Evolutionary conservation across 441 rosid species (phyloP).

Genomic region (Adansonia gregorii): DNA sequence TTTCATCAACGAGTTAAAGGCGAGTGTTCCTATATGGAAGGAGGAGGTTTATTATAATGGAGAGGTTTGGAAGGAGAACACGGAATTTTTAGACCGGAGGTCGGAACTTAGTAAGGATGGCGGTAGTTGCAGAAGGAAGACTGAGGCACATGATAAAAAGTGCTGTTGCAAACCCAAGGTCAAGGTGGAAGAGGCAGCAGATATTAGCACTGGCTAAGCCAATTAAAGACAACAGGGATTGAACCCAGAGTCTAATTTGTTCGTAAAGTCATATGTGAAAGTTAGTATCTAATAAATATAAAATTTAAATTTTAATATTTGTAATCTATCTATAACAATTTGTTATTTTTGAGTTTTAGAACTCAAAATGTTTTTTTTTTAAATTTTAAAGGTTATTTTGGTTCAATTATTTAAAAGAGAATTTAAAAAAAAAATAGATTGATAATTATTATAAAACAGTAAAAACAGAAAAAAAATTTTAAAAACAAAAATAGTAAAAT

Average conservation of each 20-base stretch:
- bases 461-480: too few relatives aligned
- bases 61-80: conserved; percentile 53
- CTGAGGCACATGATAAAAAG: not conserved
- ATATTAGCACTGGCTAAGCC: not conserved
- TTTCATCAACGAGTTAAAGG: conserved; percentile 79
- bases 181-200: conserved; percentile 6
- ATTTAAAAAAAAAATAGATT: too few relatives aligned
- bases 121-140: conserved; percentile 33
- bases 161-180: conserved; percentile 17
- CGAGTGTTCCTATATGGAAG: conserved; percentile 93
- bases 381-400: too few relatives aligned
- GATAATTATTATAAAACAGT: too few relatives aligned
- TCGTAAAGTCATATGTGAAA: not conserved
- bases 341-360: too few relatives aligned
- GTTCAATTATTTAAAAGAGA: too few relatives aligned
- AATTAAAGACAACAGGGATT: not conserved
- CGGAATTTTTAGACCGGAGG: conserved; percentile 46
- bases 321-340: too few relatives aligned
- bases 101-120: conserved; percentile 49
- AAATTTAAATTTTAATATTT: too few relatives aligned
- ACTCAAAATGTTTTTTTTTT: too few relatives aligned
- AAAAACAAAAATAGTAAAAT: too few relatives aligned
- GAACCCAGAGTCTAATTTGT: not conserved
- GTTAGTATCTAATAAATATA: too few relatives aligned
- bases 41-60: conserved; percentile 89